phyloP scores from a whole-genome alignment of 345 rosid species.

The Psidium guajava region DNA sequence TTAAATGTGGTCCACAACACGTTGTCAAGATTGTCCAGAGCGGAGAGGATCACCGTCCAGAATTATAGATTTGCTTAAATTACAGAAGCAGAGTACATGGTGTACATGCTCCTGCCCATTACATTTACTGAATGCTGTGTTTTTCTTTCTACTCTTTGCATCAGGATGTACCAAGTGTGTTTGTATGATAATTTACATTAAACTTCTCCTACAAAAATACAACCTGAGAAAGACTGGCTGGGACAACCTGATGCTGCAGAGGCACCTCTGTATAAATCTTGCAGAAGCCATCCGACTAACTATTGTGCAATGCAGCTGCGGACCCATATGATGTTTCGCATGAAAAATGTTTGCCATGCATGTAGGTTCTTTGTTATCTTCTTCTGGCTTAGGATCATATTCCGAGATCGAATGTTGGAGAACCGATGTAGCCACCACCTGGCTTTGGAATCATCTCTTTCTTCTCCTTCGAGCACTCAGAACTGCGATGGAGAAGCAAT shows the following conservation, averaged over 20 bases:
- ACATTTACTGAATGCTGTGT: neutral
- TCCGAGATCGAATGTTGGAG: constrained; percentile 94
- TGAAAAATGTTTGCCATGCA: neutral
- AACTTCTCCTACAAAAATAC: neutral
- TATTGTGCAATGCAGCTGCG: neutral
- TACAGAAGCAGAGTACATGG: neutral
- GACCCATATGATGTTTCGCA: neutral
- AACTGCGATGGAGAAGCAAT: constrained; percentile 31
- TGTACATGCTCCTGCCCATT: neutral
- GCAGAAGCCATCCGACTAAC: neutral
- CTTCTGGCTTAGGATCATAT: constrained; percentile 15
- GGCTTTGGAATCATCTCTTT: constrained; percentile 11
- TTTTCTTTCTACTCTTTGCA: neutral
- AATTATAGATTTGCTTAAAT: neutral
- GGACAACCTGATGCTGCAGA: neutral
- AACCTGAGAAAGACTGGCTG: neutral
- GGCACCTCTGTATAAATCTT: neutral
- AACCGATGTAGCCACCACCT: constrained; percentile 9
- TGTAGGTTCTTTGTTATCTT: neutral
- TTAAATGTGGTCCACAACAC: neutral
- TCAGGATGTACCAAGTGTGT: neutral
- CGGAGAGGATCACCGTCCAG: too few species aligned
- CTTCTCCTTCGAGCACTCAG: constrained; percentile 17
- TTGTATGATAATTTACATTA: neutral
- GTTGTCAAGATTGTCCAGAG: too few species aligned